Conservation (phyloP, 345 rosid species). For the Capsella bursapastoris region DNA sequence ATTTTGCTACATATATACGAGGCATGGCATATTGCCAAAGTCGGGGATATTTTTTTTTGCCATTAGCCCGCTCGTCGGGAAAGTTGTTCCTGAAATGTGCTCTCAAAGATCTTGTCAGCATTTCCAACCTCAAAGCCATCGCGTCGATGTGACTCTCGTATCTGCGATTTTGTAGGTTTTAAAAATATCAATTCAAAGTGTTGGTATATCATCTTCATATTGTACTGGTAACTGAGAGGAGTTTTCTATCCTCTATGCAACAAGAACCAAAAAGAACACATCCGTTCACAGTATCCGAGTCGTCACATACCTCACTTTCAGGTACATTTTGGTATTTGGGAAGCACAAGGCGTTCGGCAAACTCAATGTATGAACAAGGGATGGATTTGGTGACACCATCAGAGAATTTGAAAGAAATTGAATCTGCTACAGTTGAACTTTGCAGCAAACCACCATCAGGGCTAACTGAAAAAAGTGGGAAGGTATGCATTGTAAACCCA, state of each 20-base stretch:
- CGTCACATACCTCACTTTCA: constrained; percentile 55
- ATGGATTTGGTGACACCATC: constrained; percentile 69
- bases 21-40: constrained; percentile 2
- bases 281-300: neutral
- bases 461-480: constrained; percentile 60
- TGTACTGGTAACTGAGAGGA: neutral
- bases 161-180: constrained; percentile 45
- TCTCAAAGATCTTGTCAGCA: constrained; percentile 94
- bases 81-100: constrained; percentile 56
- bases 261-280: neutral
- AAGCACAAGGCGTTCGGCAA: constrained; percentile 92
- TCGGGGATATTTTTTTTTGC: neutral
- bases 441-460: constrained; percentile 92
- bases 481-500: neutral
- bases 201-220: constrained; percentile 14
- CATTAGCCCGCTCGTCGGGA: constrained; percentile 32
- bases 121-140: constrained; percentile 96
- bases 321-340: constrained; percentile 66
- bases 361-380: constrained; percentile 95
- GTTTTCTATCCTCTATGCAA: neutral
- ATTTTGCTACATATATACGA: constrained; percentile 30
- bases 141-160: constrained; percentile 71
- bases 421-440: constrained; percentile 95
- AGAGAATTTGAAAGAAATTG: constrained; percentile 63
- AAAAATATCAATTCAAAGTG: constrained; percentile 5